phyloP scores from a whole-genome alignment of 192 early-diverging fungal species.

The Backusella circina region DNA sequence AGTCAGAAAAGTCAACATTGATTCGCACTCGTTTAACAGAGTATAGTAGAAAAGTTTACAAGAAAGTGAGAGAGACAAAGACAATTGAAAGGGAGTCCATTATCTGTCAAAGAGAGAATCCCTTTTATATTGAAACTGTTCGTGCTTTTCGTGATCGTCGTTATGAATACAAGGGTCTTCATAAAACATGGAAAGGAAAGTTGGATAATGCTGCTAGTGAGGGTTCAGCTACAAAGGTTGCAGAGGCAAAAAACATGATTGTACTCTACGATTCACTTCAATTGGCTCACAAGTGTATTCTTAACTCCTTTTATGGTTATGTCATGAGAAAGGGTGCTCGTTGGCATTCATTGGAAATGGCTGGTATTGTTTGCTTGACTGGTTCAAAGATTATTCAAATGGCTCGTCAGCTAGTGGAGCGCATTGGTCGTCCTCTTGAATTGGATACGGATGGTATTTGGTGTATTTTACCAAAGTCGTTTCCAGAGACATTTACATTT shows the following conservation, averaged over 20 bases:
- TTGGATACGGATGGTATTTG: constrained; percentile 99
- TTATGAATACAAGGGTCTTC: constrained; percentile 94
- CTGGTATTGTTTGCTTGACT: constrained; percentile 95
- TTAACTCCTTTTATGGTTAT: constrained; percentile 97
- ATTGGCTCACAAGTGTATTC: constrained; percentile 94
- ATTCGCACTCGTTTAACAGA: constrained; percentile 81
- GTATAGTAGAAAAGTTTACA: constrained; percentile 87
- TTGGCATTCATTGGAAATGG: constrained; percentile 99
- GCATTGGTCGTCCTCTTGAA: constrained; percentile 91
- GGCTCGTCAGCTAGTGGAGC: constrained; percentile 88
- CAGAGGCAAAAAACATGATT: constrained; percentile 88
- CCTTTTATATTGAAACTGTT: constrained; percentile 98
- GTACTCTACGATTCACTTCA: constrained; percentile 97
- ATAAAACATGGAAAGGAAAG: constrained; percentile 89
- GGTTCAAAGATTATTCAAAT: constrained; percentile 97
- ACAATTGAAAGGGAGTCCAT: constrained; percentile 83
- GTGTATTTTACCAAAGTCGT: constrained; percentile 90
- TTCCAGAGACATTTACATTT: constrained; percentile 93
- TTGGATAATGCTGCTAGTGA: constrained; percentile 62
- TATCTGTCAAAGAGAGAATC: constrained; percentile 96
- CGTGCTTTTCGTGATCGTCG: constrained; percentile 94
- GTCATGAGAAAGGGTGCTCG: constrained; percentile 98
- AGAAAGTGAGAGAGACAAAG: constrained; percentile 76
- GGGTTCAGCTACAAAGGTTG: constrained; percentile 66
- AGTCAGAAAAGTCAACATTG: constrained; percentile 63